Evolutionary conservation across 768 basidiomycete species (phyloP).

Genomic region (Tricholoma sp.): DNA sequence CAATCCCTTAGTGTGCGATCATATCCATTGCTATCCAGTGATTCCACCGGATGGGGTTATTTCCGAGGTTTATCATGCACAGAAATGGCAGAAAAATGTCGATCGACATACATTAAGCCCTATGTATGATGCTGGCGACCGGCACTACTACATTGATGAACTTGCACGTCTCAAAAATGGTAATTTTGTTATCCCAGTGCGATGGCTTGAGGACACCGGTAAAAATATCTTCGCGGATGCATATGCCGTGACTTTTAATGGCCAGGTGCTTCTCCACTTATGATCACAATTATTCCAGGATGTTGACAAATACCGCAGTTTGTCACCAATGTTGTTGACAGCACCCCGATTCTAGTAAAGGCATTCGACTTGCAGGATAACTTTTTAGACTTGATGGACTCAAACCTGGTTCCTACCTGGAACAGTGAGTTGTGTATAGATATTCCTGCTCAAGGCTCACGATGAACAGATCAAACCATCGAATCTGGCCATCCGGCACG

Average conservation of each 20-base stretch:
- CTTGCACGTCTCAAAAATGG: conserved; percentile 12
- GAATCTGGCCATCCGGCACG: neutral
- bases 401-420: neutral
- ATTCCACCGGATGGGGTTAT: too few relatives aligned
- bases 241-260: neutral
- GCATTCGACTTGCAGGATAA: neutral
- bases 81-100: too few relatives aligned
- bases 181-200: too few relatives aligned
- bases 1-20: too few relatives aligned
- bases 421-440: neutral
- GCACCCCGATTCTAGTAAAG: neutral
- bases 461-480: neutral
- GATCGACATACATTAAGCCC: too few relatives aligned
- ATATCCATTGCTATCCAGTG: too few relatives aligned
- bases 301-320: neutral
- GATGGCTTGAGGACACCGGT: conserved; percentile 20
- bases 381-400: neutral
- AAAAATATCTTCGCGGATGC: neutral
- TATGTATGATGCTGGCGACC: too few relatives aligned
- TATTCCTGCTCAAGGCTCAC: neutral
- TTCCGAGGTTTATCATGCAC: too few relatives aligned
- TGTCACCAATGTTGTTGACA: neutral
- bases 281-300: neutral
- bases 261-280: neutral
- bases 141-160: too few relatives aligned